These are phyloP conservation scores for Termitomyces titanicus DNA, from an alignment of 768 basidiomycete genomes.

Conservation along the genomic window DNA sequence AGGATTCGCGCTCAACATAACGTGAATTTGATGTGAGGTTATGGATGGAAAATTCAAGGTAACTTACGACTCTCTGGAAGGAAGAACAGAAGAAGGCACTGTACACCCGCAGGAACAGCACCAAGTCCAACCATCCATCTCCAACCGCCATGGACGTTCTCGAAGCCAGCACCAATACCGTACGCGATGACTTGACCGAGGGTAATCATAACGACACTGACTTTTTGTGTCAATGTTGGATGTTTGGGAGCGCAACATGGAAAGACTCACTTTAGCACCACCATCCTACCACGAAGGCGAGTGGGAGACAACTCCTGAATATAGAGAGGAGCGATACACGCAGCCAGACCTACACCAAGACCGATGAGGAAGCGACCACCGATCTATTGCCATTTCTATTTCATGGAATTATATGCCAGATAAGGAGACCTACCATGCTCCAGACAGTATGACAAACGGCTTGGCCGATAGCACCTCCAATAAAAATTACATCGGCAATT, in stretches of 20 bases:
- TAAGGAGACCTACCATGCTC: conserved; percentile 50
- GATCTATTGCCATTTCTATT: conserved; percentile 34
- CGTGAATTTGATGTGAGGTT: neutral
- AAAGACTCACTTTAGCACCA: conserved; percentile 57
- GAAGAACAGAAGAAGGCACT: conserved; percentile 56
- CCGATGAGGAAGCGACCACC: conserved; percentile 75
- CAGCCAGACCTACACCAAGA: conserved; percentile 68
- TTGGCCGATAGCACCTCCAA: conserved; percentile 69
- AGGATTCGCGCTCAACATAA: conserved; percentile 48
- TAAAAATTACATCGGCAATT: conserved; percentile 70
- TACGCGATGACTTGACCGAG: conserved; percentile 79
- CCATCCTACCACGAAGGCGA: conserved; percentile 69
- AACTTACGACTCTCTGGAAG: conserved; percentile 79
- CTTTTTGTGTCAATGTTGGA: neutral
- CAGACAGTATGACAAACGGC: conserved; percentile 67
- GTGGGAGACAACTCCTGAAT: conserved; percentile 84
- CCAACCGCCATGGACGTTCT: conserved; percentile 62
- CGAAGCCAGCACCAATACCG: conserved; percentile 67
- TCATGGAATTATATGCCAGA: neutral
- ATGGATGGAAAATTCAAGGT: neutral
- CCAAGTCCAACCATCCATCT: conserved; percentile 83
- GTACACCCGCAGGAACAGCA: conserved; percentile 62
- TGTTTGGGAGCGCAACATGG: neutral
- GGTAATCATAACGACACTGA: conserved; percentile 72
- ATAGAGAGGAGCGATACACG: conserved; percentile 77